Percentiles rank a stretch among this genome's conserved stretches.
phyloP scores from a whole-genome alignment of 2,329 filamentous ascomycete species.

The Penicillium italicum region DNA sequence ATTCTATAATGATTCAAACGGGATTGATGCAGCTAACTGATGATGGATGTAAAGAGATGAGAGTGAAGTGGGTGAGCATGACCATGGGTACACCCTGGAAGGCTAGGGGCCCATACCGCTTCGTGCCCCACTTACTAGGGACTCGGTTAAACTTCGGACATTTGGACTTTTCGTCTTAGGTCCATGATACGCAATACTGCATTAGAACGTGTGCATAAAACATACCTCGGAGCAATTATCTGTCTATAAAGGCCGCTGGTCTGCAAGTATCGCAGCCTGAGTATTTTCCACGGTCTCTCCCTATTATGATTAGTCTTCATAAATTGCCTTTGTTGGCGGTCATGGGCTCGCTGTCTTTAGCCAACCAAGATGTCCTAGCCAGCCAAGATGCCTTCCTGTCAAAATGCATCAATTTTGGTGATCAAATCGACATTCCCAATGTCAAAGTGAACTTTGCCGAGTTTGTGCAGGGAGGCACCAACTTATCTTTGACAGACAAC shows the following conservation, averaged over 20 bases:
- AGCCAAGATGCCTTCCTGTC: conserved; percentile 26
- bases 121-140: not conserved
- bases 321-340: conserved; percentile 15
- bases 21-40: too few species aligned
- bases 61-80: too few species aligned
- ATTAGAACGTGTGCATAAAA: not conserved
- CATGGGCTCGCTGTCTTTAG: conserved; percentile 20
- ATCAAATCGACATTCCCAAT: conserved; percentile 28
- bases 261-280: too few species aligned
- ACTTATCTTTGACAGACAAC: conserved; percentile 39
- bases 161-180: not conserved
- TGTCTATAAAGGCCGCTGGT: not conserved
- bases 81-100: too few species aligned
- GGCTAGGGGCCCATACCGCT: too few species aligned
- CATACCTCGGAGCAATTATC: not conserved
- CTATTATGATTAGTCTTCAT: conserved; percentile 13
- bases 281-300: not conserved
- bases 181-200: not conserved
- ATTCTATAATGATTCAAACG: too few species aligned
- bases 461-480: conserved; percentile 38
- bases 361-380: conserved; percentile 20
- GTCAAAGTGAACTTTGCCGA: conserved; percentile 33
- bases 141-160: not conserved
- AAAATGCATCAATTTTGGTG: conserved; percentile 25
- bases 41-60: too few species aligned